Base-by-base conservation (phyloP, 345 rosid species). In the Linum trigynum region DNA sequence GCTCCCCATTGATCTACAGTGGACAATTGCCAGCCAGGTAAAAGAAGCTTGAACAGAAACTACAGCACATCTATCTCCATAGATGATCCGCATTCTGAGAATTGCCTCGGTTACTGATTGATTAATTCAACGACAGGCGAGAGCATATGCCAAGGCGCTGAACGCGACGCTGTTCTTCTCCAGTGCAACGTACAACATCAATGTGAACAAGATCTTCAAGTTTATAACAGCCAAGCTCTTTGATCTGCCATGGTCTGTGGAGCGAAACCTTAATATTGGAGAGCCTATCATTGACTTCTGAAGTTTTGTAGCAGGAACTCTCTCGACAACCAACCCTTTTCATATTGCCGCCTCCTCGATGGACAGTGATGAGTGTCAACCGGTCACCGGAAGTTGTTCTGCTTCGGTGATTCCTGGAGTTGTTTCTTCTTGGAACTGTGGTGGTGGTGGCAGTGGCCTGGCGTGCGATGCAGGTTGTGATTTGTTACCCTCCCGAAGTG, bases 1-100 rank as follows among this genome's bases (percentile, higher is more conserved):
- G 70, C 91, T 92, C 37, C 98, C 98, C 11, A 78, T 87, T 35
- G 97, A 89, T 74, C 63, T 89, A 38, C 98, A 92, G 61, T 89
- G 95, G 97, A 75, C 92, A 55, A 82, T 92, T 62, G 90, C 96
- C 15, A 86, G 90, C 75, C 94, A 92, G 96, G 97, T 90, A 74
- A 35, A 23, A 23, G 32, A 5, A 37, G 50, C 5, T 37, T 59
- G 48, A n/a, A 23, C 32, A 23, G 32, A 23, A 23, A 23, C 32
- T 23, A 23, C 32, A 23, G 1, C 32, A 0, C 32, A 23, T 23
- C 32, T 23, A 23, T 23, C 32, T 23, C 32, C 32, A 23, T 23
- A 23, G 32, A 23, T 23, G 32, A 23, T 23, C 32, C 32, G 32
- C 32, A 23, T 23, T 23, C 32, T 23, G 32, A 23, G 32, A 23